Base-by-base conservation (phyloP, 495 filamentous ascomycete species). In the Articulospora tetracladia region DNA sequence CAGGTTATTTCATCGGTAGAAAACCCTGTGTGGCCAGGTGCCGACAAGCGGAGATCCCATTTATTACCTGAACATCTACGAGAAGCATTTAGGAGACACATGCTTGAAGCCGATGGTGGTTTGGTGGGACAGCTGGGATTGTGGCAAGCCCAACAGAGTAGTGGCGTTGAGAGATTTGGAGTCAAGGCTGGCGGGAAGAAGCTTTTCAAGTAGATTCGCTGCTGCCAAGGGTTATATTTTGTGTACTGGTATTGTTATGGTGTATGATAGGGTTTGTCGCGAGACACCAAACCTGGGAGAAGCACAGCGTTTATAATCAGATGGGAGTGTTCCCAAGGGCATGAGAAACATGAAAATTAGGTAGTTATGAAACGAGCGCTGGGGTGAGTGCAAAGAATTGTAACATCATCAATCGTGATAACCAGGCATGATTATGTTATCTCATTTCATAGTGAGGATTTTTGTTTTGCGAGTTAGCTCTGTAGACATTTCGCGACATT, bases 51-150 rank as follows among this genome's bases (percentile, higher is more conserved):
- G 51, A 80, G 85, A 17, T 91, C 88, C 0, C 90, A 91, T 15
- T 70, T 97, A 46, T 80, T 89, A 25, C 91, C 92, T 0, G 86
- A 92, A 57, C 92, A 96, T 76, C 73, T 97, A 34, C 79, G 90
- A 23, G 90, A 96, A 70, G 90, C 90, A 12, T 73, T 88, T 25
- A 78, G 91, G 55, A 80, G 92, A 55, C 87, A 88, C 64, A 88
- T 87, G 70, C 73, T 77, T 15, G 77, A 83, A 53, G 79, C 83
- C 3, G 91, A 90, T 24, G 85, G 84, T 15, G 88, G 87, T 7
- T 87, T 89, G 3, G 83, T 92, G 49, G 86, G 85, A 0, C 88
- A 89, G 57, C 69, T 92, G 64, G 84, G 85, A 73, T 70, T 89
- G 60, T 87, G 89, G 69, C 84, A 88, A 58, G 68, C 74, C 26